Evolutionary conservation across 2,329 filamentous ascomycete genomes (phyloP).

Genomic region (Curvularia verruculosa): DNA sequence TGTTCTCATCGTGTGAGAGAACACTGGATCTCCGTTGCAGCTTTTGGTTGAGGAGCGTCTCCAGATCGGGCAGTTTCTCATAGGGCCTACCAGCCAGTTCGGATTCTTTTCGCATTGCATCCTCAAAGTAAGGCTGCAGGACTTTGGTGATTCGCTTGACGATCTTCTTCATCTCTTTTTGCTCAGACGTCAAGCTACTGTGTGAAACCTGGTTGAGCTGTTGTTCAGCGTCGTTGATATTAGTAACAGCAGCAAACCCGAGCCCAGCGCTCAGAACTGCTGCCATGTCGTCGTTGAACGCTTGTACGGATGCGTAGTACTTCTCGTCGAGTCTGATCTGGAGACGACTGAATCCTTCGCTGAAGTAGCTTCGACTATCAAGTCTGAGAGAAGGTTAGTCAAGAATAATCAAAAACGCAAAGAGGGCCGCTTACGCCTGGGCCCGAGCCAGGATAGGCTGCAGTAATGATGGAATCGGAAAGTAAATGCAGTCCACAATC

Average conservation of each 20-base stretch:
- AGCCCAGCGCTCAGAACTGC: conserved; percentile 62
- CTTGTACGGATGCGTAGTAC: conserved; percentile 64
- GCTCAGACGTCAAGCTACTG: conserved; percentile 61
- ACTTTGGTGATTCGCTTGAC: conserved; percentile 88
- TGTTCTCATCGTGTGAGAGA: conserved; percentile 30
- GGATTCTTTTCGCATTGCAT: conserved; percentile 79
- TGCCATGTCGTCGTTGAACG: conserved; percentile 65
- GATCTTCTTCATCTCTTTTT: conserved; percentile 81
- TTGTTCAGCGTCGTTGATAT: conserved; percentile 50
- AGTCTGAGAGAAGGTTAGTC: conserved; percentile 28
- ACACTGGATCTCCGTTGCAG: conserved; percentile 58
- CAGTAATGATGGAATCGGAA: conserved; percentile 80
- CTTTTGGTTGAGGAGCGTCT: conserved; percentile 72
- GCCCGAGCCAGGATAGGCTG: conserved; percentile 81
- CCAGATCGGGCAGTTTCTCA: conserved; percentile 76
- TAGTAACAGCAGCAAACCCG: conserved; percentile 54
- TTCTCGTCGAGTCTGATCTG: conserved; percentile 61
- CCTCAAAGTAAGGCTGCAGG: conserved; percentile 77
- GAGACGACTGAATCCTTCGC: conserved; percentile 59
- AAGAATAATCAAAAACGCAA: not conserved
- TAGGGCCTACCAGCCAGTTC: conserved; percentile 74
- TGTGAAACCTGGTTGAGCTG: conserved; percentile 52
- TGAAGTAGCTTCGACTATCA: conserved; percentile 61
- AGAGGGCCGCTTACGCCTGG: conserved; percentile 69
- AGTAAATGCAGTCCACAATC: conserved; percentile 88